Percentiles rank a stretch among this genome's conserved stretches.
phyloP scores from a whole-genome alignment of 2,329 filamentous ascomycete genomes.

The Colletotrichum filicis region DNA sequence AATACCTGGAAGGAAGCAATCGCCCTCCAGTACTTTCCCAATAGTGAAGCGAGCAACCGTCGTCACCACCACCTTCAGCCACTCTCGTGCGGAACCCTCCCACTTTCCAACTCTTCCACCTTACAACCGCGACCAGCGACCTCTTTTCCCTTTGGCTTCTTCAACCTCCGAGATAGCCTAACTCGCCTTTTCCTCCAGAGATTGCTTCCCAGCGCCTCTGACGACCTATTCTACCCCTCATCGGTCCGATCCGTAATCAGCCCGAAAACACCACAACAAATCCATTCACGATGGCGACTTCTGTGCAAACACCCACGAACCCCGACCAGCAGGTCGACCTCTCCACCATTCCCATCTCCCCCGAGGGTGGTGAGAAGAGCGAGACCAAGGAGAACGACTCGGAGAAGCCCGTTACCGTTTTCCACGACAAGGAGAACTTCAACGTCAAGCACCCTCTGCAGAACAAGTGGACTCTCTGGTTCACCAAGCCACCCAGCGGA shows the following conservation, averaged over 20 bases:
- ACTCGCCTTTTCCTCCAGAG: conserved; percentile 18
- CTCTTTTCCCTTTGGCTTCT: neutral
- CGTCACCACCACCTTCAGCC: conserved; percentile 25
- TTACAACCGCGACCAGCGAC: conserved; percentile 15
- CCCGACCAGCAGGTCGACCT: conserved; percentile 69
- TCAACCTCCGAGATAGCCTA: conserved; percentile 2
- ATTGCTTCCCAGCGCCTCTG: conserved; percentile 20
- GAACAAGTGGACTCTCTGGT: conserved; percentile 99
- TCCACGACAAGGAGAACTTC: conserved; percentile 99
- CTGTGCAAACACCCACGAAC: conserved; percentile 38
- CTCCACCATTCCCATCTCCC: conserved; percentile 75
- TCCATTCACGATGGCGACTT: conserved; percentile 48
- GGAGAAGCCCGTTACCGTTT: conserved; percentile 85
- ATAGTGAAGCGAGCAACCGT: conserved; percentile 33
- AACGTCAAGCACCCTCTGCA: conserved; percentile 99
- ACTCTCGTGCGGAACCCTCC: conserved; percentile 33
- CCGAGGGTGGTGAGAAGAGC: conserved; percentile 66
- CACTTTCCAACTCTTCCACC: conserved; percentile 26
- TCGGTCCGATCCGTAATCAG: conserved; percentile 16
- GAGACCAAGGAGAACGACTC: conserved; percentile 60
- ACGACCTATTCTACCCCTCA: conserved; percentile 13
- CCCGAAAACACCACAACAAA: conserved; percentile 22
- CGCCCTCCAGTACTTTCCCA: conserved; percentile 39
- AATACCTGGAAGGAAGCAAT: conserved; percentile 41
- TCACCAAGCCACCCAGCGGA: conserved; percentile 96